These are phyloP conservation scores for Cladophialophora exuberans DNA, from an alignment of 2,329 filamentous ascomycete genomes.

Conservation along the genomic window DNA sequence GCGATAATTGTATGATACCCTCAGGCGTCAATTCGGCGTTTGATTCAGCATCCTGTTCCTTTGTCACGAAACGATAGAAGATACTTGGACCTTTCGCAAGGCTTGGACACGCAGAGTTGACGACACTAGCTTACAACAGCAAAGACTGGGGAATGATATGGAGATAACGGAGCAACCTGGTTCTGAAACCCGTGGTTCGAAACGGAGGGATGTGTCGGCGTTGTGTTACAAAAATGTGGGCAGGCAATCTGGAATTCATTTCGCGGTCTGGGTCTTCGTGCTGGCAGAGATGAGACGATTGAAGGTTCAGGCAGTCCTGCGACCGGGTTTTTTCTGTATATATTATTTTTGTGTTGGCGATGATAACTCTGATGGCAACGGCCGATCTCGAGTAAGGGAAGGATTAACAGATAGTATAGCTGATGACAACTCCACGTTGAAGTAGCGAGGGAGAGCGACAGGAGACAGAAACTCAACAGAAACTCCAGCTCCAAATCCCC, in stretches of 20 bases:
- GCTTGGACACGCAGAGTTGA: slow-evolving; percentile 27
- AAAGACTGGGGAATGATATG: slow-evolving; percentile 9
- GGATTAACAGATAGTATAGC: too few species aligned
- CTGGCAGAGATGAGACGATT: not conserved
- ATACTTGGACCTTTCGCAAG: slow-evolving; percentile 26
- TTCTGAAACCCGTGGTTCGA: slow-evolving; percentile 1
- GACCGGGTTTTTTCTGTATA: slow-evolving; percentile 12
- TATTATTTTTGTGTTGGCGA: slow-evolving; percentile 11
- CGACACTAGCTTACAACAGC: slow-evolving; percentile 17
- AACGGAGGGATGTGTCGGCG: slow-evolving; percentile 12
- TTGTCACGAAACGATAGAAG: slow-evolving; percentile 23
- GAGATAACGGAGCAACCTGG: slow-evolving; percentile 10
- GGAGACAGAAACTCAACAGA: too few species aligned
- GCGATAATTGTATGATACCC: slow-evolving; percentile 20
- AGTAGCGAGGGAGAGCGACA: too few species aligned
- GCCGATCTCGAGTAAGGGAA: too few species aligned
- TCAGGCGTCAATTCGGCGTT: slow-evolving; percentile 9
- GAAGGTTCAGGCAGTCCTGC: slow-evolving; percentile 18
- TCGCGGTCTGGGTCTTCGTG: not conserved
- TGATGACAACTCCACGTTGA: too few species aligned
- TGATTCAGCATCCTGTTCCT: slow-evolving; percentile 10
- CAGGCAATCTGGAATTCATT: slow-evolving; percentile 11
- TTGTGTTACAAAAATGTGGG: slow-evolving; percentile 12
- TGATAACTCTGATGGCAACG: too few species aligned
- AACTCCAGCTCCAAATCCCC: too few species aligned